Conservation (phyloP, 2,329 filamentous ascomycete genomes). For the Knufia fluminis region DNA sequence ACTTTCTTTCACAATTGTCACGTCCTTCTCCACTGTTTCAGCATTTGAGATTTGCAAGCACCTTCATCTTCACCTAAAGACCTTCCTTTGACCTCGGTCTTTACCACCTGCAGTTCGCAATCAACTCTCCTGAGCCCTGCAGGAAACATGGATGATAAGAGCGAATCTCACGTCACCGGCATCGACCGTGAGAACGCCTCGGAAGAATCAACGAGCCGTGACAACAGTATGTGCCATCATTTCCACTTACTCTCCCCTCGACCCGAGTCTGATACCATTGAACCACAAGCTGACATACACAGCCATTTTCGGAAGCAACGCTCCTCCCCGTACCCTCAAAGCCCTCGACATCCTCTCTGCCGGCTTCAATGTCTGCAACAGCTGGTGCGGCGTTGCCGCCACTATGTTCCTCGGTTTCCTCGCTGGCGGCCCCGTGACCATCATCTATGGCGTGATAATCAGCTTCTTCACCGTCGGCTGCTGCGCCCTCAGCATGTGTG, state of each 20-base stretch:
- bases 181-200: background rate
- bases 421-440: slow-evolving; percentile 21
- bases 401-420: slow-evolving; percentile 21
- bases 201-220: background rate
- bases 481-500: slow-evolving; percentile 28
- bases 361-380: slow-evolving; percentile 24
- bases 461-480: slow-evolving; percentile 23
- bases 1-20: too few species aligned
- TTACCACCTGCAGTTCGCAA: background rate
- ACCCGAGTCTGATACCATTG: background rate
- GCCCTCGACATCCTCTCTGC: slow-evolving; percentile 19
- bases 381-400: slow-evolving; percentile 23
- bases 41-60: too few species aligned
- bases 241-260: background rate
- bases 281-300: background rate
- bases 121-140: background rate
- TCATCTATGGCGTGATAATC: slow-evolving; percentile 28
- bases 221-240: slow-evolving; percentile 3
- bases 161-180: background rate
- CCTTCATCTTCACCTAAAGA: too few species aligned
- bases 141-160: slow-evolving; percentile 2
- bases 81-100: too few species aligned
- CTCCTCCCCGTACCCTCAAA: slow-evolving; percentile 4
- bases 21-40: too few species aligned
- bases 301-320: slow-evolving; percentile 4